Base-by-base conservation (phyloP, 23 red algal genomes). In the Gracilariopsis chorda region DNA sequence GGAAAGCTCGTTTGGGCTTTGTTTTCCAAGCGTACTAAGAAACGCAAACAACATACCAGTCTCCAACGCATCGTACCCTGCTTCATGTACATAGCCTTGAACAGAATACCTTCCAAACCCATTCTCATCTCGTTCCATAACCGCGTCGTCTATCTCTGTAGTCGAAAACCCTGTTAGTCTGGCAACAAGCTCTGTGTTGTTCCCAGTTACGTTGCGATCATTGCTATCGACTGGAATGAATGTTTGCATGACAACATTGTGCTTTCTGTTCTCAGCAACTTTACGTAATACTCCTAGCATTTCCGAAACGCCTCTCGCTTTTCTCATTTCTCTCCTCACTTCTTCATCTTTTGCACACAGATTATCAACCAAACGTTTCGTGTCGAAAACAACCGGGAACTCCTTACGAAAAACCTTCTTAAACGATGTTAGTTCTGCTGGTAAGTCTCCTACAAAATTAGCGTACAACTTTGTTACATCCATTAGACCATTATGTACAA, bases 361-460 rank as follows among this genome's bases (percentile, higher is more conserved):
- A 10, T 59, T 62, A 19, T 91, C 62, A 2, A 91, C 41, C 77
- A 82, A 72, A 73, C 74, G 57, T 81, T 74, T 71, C 59, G 88
- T 91, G 43, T 91, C 88, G 34, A 49, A 82, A 9, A 91, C 58
- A 24, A 91, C 39, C 19, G 88, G 88, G 67, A 91, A 91, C 23
- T 30, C 20, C 17, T 35, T 46, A 3, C 49, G 44, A 8, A 91
- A 25, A 16, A 7, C 44, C 48, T 68, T 40, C 58, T 91, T 91
- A 56, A 91, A 91, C 4, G 27, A 20, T 5, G 13, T 51, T 23
- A 81, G 44, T 1, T 82, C 37, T 14, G 61, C 58, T 27, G 88
- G 88, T 28, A 80, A 53, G 24, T 30, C 33, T 34, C 37, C 75
- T 20, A 91, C 58, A 57, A 91, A 91, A 28, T 91, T 91, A n/a